Conservation (phyloP, 257 asterid species). For the Verbena officinalis region DNA sequence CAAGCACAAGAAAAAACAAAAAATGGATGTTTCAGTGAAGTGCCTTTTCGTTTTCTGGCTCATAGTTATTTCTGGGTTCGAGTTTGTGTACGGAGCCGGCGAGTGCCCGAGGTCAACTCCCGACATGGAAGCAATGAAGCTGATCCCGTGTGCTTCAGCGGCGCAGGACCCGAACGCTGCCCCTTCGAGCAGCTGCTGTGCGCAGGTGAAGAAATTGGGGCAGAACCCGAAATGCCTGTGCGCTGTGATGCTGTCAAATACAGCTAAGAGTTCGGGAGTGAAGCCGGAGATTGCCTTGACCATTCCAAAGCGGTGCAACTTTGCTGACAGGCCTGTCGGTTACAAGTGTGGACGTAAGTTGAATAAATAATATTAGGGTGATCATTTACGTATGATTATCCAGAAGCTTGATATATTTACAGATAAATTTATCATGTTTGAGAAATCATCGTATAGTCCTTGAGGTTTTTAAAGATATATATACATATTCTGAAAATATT, state of each 20-base stretch:
- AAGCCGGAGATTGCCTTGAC: slow-evolving; percentile 61
- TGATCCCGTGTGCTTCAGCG: slow-evolving; percentile 66
- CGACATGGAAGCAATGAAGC: slow-evolving; percentile 63
- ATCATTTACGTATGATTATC: no score
- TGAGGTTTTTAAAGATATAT: no score
- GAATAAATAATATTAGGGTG: no score
- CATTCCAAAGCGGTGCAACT: slow-evolving; percentile 74
- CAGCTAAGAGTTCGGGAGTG: slow-evolving; percentile 59
- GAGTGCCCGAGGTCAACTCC: slow-evolving; percentile 65
- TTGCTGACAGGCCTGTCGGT: slow-evolving; percentile 70
- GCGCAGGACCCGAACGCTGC: slow-evolving; percentile 48
- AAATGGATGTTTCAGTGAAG: slow-evolving; percentile 33
- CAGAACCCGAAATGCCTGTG: slow-evolving; percentile 67
- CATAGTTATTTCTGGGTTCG: slow-evolving; percentile 28
- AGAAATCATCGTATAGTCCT: no score
- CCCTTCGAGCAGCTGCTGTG: slow-evolving; percentile 54
- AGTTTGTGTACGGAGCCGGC: slow-evolving; percentile 50
- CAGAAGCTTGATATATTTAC: no score
- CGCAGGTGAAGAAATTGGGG: slow-evolving; percentile 53
- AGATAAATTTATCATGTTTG: no score
- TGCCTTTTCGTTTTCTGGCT: slow-evolving; percentile 35
- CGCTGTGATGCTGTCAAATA: slow-evolving; percentile 71
- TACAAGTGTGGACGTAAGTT: slow-evolving; percentile 72
- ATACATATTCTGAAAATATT: no score
- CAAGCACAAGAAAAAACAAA: neutral